These are phyloP conservation scores for Lactifluus piperatus DNA, from an alignment of 768 basidiomycete genomes.

Conservation along the genomic window DNA sequence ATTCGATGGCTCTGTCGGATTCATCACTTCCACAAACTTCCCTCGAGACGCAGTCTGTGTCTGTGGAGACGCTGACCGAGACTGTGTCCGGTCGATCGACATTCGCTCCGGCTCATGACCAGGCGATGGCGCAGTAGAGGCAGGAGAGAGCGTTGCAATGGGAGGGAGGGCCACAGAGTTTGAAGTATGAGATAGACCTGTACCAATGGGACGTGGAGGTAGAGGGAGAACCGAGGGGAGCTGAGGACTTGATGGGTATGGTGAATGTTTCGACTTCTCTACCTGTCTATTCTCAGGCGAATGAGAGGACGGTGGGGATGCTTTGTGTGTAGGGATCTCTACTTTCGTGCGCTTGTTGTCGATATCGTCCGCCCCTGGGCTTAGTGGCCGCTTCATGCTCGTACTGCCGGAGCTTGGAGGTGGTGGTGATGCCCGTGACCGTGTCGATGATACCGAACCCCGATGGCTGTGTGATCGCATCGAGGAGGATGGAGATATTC, in stretches of 20 bases:
- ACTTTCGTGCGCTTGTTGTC: slow-evolving; percentile 58
- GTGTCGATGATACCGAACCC: slow-evolving; percentile 57
- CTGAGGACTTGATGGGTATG: slow-evolving; percentile 40
- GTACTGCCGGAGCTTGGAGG: slow-evolving; percentile 30
- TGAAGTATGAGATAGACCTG: slow-evolving; percentile 35
- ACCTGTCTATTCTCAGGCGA: slow-evolving; percentile 44
- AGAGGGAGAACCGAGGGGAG: slow-evolving; percentile 58
- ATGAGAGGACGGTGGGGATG: slow-evolving; percentile 58
- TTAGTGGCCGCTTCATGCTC: slow-evolving; percentile 58
- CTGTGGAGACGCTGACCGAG: slow-evolving; percentile 30
- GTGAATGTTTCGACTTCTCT: slow-evolving; percentile 26
- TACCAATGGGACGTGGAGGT: slow-evolving; percentile 64
- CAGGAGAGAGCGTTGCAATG: slow-evolving; percentile 58
- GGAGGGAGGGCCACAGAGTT: slow-evolving; percentile 53
- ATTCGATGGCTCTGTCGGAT: slow-evolving; percentile 40
- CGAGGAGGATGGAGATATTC: slow-evolving; percentile 31
- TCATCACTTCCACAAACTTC: slow-evolving; percentile 46
- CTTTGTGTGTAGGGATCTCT: slow-evolving; percentile 42
- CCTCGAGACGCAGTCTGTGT: slow-evolving; percentile 42
- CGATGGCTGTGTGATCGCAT: slow-evolving; percentile 45
- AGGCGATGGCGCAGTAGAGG: slow-evolving; percentile 49
- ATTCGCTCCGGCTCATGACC: slow-evolving; percentile 39
- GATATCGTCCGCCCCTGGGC: slow-evolving; percentile 49
- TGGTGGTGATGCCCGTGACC: slow-evolving; percentile 59
- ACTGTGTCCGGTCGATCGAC: slow-evolving; percentile 36